Percentiles rank a stretch among this genome's conserved stretches.
Evolutionary conservation across 2,329 filamentous ascomycete genomes (phyloP).

Genomic region (Trichoderma sp.): DNA sequence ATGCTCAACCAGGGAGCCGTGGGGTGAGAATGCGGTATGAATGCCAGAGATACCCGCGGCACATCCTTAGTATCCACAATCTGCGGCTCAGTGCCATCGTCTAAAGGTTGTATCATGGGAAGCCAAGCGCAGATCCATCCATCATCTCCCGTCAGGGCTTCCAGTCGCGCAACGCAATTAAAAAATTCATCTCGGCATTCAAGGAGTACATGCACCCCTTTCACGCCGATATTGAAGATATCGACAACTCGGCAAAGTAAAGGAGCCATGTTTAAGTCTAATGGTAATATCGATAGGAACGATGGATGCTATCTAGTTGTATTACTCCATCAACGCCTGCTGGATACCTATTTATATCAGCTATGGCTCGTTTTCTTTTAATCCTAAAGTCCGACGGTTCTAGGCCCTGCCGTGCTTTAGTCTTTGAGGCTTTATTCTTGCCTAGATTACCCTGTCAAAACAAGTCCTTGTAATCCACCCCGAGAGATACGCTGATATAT

Average conservation of each 20-base stretch:
- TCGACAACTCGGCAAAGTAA: conserved; percentile 22
- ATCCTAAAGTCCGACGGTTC: background rate
- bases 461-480: background rate
- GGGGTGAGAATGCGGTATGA: background rate
- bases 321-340: too few relatives aligned
- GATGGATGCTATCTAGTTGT: too few relatives aligned
- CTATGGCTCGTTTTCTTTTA: background rate
- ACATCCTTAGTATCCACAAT: conserved; percentile 13
- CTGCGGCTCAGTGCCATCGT: background rate
- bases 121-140: conserved; percentile 11
- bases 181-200: conserved; percentile 5
- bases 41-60: conserved; percentile 15
- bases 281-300: too few relatives aligned
- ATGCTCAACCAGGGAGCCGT: conserved; percentile 17
- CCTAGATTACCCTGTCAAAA: too few relatives aligned
- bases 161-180: conserved; percentile 9
- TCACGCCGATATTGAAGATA: background rate
- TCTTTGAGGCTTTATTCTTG: background rate
- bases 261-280: conserved; percentile 15
- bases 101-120: background rate
- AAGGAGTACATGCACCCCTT: conserved; percentile 14
- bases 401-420: background rate
- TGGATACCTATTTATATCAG: background rate
- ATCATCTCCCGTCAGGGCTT: conserved; percentile 15
- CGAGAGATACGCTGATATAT: background rate